A percentile compares a stretch with the other conserved stretches of the same genome.
These are phyloP conservation scores for Lindgomyces ingoldianus DNA, from an alignment of 495 filamentous ascomycete genomes.

Conservation along the genomic window DNA sequence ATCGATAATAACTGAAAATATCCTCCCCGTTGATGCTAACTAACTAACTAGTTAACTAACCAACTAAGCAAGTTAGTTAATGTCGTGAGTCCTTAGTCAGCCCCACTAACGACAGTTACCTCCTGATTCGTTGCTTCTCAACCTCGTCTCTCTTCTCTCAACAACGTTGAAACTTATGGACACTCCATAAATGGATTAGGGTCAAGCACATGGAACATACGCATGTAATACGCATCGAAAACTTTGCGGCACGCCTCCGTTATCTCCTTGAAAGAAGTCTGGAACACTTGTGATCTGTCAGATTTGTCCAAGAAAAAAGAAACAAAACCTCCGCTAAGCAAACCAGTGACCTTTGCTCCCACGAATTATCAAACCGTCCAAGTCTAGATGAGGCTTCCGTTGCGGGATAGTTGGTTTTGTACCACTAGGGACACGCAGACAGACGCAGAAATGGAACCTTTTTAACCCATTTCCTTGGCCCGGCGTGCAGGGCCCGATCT, in stretches of 20 bases:
- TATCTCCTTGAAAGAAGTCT: too few relatives aligned
- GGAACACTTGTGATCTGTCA: neutral
- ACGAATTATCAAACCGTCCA: neutral
- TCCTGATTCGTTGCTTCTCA: neutral
- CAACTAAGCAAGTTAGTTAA: neutral
- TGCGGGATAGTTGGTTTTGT: neutral
- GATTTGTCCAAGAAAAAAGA: neutral
- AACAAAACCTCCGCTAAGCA: neutral
- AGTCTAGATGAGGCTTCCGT: neutral
- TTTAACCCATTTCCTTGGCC: neutral
- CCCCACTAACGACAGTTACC: neutral
- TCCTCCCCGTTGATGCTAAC: too few relatives aligned
- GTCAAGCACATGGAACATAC: neutral
- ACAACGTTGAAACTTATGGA: too few relatives aligned
- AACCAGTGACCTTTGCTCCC: neutral
- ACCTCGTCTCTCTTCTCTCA: constrained; percentile 6
- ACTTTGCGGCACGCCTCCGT: too few relatives aligned
- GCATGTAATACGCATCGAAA: neutral
- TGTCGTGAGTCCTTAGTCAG: constrained; percentile 5
- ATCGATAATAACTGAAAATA: neutral
- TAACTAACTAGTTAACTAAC: too few relatives aligned
- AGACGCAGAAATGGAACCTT: neutral
- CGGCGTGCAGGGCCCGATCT: neutral
- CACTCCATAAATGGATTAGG: too few relatives aligned
- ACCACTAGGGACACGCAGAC: neutral